Base-by-base conservation (phyloP, 2,329 filamentous ascomycete species). In the Rasamsonia emersonii region DNA sequence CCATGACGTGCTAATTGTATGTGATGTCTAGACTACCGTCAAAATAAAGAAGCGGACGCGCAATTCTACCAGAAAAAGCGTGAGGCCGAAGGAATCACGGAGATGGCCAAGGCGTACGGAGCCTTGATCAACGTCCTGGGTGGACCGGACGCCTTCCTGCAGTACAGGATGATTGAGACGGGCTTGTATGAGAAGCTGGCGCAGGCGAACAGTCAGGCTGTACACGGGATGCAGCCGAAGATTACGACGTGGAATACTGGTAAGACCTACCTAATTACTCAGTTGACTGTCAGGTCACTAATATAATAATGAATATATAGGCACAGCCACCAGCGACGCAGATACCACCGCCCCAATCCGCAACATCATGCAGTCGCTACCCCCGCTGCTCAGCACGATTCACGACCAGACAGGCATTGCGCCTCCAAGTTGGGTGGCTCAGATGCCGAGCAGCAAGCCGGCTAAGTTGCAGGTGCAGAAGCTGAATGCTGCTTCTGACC, bases 241-340 rank as follows among this genome's bases (percentile, higher is more conserved):
- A 91, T 93, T 63, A 86, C 79, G 40, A 77, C 89, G 16, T 93
- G 85, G 86, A 91, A 85, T 54, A 93, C 85, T 6, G 82, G 82
- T 25, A 46, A 40, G 39, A 32, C 15, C 26, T 19, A 33, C 25
- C n/a, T n/a, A n/a, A n/a, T n/a, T n/a, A n/a, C n/a, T n/a, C 19
- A 10, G 2, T 29, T 26, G 19, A 16, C 16, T n/a, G 9, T 25
- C 9, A 36, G 40, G 8, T 9, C 25, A 33, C 28, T 43, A 27
- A 39, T 21, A 25, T 9, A n/a, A 33, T 14, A 6, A 4, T 17
- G 21, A 16, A 8, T 14, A 27, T 21, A 23, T 23, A 9, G 37
- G 25, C 13, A 28, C 53, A 13, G 64, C 59, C n/a, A 62, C 52
- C 24, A 61, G 58, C 16, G 56, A 57, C 24, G 64, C 72, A 34